Conservation (phyloP, 2,329 filamentous ascomycete species). For the Diaporthe vexans region DNA sequence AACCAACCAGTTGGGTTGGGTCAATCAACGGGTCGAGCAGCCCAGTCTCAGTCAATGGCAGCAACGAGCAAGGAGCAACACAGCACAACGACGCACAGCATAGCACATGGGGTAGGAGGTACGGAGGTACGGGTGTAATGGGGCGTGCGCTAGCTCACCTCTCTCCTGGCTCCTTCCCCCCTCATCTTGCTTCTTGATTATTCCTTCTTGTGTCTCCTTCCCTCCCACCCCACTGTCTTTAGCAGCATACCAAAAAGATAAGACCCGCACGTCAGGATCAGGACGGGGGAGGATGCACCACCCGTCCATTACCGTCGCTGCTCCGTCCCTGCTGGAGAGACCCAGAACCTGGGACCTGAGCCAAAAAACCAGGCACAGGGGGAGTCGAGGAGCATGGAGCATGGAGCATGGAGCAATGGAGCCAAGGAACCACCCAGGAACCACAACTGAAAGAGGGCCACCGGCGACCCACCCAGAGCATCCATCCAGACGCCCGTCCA, state of each 20-base stretch:
- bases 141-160: neutral
- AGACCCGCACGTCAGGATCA: slow-evolving; percentile 27
- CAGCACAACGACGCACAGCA: slow-evolving; percentile 19
- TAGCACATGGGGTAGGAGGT: neutral
- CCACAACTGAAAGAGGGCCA: neutral
- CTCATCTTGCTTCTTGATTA: too few relatives aligned
- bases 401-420: neutral
- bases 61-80: too few relatives aligned
- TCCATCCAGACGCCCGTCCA: neutral
- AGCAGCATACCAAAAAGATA: neutral
- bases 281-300: slow-evolving; percentile 19
- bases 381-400: neutral
- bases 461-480: neutral
- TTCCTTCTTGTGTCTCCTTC: neutral
- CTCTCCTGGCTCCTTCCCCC: neutral
- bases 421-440: slow-evolving; percentile 12
- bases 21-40: too few relatives aligned
- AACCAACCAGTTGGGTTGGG: neutral
- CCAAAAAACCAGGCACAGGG: neutral
- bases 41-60: too few relatives aligned
- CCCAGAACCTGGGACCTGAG: slow-evolving; percentile 5
- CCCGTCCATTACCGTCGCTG: neutral
- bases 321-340: neutral
- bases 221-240: neutral
- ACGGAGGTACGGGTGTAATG: too few relatives aligned